phyloP scores from a whole-genome alignment of 1,284 basidiomycete species.

The Leccinum angustisporum region DNA sequence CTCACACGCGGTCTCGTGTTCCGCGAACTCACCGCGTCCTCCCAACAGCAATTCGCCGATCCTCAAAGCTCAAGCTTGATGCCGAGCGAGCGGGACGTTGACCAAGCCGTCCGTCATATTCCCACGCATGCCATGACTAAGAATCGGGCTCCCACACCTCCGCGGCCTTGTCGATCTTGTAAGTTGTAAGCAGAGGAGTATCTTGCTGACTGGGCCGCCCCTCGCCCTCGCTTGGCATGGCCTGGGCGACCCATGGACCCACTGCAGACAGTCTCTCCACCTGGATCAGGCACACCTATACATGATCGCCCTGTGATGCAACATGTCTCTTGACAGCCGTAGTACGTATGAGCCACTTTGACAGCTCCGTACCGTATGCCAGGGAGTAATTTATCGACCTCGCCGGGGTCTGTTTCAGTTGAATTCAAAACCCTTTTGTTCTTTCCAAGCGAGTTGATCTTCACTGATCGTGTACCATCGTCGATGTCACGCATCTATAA shows the following conservation, averaged over 20 bases:
- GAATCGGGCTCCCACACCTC: slow-evolving; percentile 3
- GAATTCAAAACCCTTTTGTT: background rate
- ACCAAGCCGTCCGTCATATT: background rate
- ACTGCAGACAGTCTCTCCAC: background rate
- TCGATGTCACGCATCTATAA: background rate
- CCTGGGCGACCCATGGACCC: background rate
- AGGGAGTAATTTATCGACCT: background rate
- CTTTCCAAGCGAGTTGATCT: background rate
- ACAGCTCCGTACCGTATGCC: background rate
- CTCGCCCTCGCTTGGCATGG: background rate
- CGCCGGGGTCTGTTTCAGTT: background rate
- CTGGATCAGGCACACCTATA: background rate
- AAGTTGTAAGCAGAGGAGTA: too few relatives aligned
- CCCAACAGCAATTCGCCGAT: background rate
- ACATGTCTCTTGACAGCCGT: background rate
- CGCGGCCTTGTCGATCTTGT: slow-evolving; percentile 12
- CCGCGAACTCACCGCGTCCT: slow-evolving; percentile 17
- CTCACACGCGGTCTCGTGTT: background rate
- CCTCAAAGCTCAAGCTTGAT: background rate
- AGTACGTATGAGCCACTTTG: background rate
- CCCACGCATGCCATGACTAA: slow-evolving; percentile 5
- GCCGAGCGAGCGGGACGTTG: background rate
- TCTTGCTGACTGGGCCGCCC: too few relatives aligned
- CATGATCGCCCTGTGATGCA: background rate
- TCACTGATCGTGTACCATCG: background rate